These are phyloP conservation scores for Exophiala viscosa DNA, from an alignment of 2,329 filamentous ascomycete genomes.

Conservation along the genomic window DNA sequence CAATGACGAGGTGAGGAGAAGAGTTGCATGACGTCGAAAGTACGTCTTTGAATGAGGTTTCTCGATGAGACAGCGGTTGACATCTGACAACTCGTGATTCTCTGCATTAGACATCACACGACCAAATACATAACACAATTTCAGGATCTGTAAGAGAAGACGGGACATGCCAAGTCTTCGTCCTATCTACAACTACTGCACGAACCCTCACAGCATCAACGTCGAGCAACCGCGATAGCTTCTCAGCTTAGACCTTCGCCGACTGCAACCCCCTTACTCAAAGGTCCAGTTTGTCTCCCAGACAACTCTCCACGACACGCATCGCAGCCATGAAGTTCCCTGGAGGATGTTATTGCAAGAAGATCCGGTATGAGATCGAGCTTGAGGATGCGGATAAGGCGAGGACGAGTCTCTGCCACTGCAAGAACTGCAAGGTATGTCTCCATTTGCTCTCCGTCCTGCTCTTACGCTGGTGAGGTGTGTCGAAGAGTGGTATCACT, in stretches of 20 bases:
- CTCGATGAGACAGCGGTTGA: background rate
- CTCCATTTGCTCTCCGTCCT: background rate
- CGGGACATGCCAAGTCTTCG: background rate
- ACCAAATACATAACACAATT: background rate
- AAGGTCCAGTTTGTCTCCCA: background rate
- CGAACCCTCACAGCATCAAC: background rate
- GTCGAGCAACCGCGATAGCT: background rate
- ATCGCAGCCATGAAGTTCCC: constrained; percentile 15
- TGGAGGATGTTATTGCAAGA: constrained; percentile 47
- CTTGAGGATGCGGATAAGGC: constrained; percentile 47
- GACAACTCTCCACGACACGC: background rate
- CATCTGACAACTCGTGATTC: too few species aligned
- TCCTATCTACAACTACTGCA: background rate
- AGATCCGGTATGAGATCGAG: constrained; percentile 45
- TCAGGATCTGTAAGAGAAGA: background rate
- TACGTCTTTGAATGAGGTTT: background rate
- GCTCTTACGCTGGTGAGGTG: background rate
- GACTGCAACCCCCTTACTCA: background rate
- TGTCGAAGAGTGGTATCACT: background rate
- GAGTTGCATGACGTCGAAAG: constrained; percentile 3
- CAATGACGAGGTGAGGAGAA: background rate
- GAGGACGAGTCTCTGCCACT: constrained; percentile 53
- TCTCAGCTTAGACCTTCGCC: background rate
- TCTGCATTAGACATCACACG: background rate
- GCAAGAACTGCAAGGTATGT: constrained; percentile 49